These are phyloP conservation scores for Metarhizium brunneum DNA, from an alignment of 2,329 filamentous ascomycete genomes.

Conservation along the genomic window DNA sequence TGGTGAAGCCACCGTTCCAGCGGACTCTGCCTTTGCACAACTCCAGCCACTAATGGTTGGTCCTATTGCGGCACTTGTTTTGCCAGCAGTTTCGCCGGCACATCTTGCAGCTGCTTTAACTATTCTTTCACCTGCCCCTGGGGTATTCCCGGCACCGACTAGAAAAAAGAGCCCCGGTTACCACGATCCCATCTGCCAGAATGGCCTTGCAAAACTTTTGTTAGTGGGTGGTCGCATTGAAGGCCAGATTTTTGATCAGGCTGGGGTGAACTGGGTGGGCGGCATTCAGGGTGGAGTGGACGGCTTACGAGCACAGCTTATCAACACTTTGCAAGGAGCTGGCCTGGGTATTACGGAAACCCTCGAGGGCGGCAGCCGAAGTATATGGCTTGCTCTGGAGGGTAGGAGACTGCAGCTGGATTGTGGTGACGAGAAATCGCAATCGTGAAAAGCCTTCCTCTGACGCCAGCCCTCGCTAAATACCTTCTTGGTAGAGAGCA, in stretches of 20 bases:
- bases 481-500: background rate
- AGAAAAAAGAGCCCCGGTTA: conserved; percentile 70
- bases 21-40: conserved; percentile 38
- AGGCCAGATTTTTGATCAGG: conserved; percentile 70
- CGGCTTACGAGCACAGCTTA: conserved; percentile 71
- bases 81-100: conserved; percentile 74
- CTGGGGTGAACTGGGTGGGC: conserved; percentile 56
- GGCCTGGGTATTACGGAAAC: conserved; percentile 67
- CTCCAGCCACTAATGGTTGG: conserved; percentile 73
- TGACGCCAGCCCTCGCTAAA: background rate
- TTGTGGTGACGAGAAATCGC: conserved; percentile 28
- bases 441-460: background rate
- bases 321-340: conserved; percentile 69
- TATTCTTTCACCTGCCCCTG: conserved; percentile 63
- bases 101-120: conserved; percentile 75
- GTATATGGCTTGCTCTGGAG: conserved; percentile 82
- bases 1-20: conserved; percentile 24
- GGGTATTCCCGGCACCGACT: conserved; percentile 68
- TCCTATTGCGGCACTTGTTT: conserved; percentile 68
- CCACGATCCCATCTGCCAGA: conserved; percentile 70
- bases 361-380: conserved; percentile 74
- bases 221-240: conserved; percentile 82
- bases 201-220: conserved; percentile 76
- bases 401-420: conserved; percentile 72
- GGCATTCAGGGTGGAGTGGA: conserved; percentile 75